Evolutionary conservation across 495 filamentous ascomycete species (phyloP).

Genomic region (Aspergillus hancockii): DNA sequence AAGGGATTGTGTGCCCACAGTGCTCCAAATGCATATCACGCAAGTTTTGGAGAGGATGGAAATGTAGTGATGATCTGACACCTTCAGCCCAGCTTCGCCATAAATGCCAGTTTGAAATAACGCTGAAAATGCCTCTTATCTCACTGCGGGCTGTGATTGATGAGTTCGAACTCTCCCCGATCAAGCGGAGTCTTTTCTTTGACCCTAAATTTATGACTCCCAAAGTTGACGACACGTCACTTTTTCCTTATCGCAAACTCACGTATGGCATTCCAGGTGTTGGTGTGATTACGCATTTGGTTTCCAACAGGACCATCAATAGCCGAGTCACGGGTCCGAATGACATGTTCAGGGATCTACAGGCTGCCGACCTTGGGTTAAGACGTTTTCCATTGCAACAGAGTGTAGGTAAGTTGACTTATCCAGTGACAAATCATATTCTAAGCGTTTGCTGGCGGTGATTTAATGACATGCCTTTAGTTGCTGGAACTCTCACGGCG

Average conservation of each 20-base stretch:
- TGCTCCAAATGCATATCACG: conserved; percentile 67
- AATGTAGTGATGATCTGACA: conserved; percentile 43
- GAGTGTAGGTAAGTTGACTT: conserved; percentile 36
- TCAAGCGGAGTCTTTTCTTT: conserved; percentile 27
- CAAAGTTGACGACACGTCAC: conserved; percentile 18
- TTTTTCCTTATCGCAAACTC: conserved; percentile 27
- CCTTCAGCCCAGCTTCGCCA: conserved; percentile 25
- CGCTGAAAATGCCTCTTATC: conserved; percentile 33
- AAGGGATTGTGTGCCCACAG: conserved; percentile 72
- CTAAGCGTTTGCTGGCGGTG: neutral
- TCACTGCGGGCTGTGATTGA: conserved; percentile 38
- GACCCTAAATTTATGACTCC: conserved; percentile 18
- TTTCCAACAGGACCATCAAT: conserved; percentile 54
- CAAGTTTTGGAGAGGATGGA: conserved; percentile 63
- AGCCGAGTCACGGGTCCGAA: conserved; percentile 56
- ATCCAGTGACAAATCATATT: neutral
- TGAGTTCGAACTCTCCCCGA: conserved; percentile 28
- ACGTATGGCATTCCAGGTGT: conserved; percentile 39
- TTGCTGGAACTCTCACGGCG: conserved; percentile 53
- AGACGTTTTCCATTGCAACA: conserved; percentile 51
- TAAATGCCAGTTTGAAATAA: conserved; percentile 48
- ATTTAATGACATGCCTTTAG: conserved; percentile 12
- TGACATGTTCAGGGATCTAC: conserved; percentile 63
- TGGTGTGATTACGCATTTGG: conserved; percentile 66
- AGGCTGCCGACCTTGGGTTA: conserved; percentile 58